Base-by-base conservation (phyloP, 495 filamentous ascomycete species). In the Durotheca rogersii region DNA sequence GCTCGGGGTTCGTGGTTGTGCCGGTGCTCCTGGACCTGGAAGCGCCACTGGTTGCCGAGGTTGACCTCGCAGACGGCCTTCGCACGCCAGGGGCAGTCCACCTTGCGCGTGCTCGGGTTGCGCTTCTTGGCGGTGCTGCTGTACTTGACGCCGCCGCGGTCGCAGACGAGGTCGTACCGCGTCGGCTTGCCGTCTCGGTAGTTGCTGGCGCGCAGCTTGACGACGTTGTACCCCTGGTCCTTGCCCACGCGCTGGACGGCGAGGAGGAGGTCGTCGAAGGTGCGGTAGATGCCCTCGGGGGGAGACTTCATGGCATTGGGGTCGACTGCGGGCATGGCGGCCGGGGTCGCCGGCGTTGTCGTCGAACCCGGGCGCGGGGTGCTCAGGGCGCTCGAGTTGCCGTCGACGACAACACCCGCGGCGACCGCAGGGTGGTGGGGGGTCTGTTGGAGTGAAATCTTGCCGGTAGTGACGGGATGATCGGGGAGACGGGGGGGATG, bases 31-130 rank as follows among this genome's bases (percentile, higher is more conserved):
- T 76, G 73, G 0, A 78, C 69, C 2, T 63, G 67, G 38, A 78
- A 78, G 12, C 72, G 69, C 74, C 74, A 78, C 43, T 73, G 73
- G 51, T 78, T 72, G 27, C 68, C 67, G 15, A 76, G 56, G 56
- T 73, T 71, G 7, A 78, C 74, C 35, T 78, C 74, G 38, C 73
- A 78, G 7, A 78, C 74, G 1, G 74, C 74, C 56, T 78, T 78
- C 7, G 74, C 74, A 30, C 72, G 71, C 67, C 71, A 78, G 15
- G 74, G 74, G 36, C 74, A 78, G 42, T 78, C 74, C 21, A 78
- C 65, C 62, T 78, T 78, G 50, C 74, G 71, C 11, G 74, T 78
- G 56, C 69, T 75, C 4, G 74, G 74, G 45, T 73, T 76, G 14
- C 74, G 70, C 65, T 76, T 78, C 60, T 76, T 76, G 7, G 74